Percentiles rank a stretch among this genome's conserved stretches.
Conservation (phyloP, 2,329 filamentous ascomycete genomes). For the Elsinoe perseae region DNA sequence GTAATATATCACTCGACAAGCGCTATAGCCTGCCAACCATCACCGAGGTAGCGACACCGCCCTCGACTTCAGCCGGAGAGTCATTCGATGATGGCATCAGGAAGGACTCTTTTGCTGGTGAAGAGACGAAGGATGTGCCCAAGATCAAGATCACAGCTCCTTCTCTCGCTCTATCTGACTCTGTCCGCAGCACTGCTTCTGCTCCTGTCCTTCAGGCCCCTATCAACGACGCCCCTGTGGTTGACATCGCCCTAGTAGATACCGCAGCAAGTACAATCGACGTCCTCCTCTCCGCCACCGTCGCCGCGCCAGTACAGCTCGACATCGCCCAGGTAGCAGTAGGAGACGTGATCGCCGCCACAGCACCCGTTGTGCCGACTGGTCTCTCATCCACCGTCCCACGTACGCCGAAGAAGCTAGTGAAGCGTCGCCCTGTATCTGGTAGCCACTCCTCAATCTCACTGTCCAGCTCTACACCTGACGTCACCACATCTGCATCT, state of each 20-base stretch:
- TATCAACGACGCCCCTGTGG: too few species aligned
- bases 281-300: constrained; percentile 4
- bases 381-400: not conserved
- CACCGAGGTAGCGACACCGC: not conserved
- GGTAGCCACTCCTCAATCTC: too few species aligned
- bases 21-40: not conserved
- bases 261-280: not conserved
- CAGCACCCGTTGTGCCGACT: not conserved
- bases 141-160: constrained; percentile 1
- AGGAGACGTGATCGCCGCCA: not conserved
- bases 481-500: too few species aligned
- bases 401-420: not conserved
- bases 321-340: not conserved
- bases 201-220: too few species aligned
- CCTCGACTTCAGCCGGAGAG: not conserved
- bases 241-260: too few species aligned
- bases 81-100: not conserved
- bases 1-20: not conserved
- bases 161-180: not conserved
- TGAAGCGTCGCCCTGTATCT: constrained; percentile 4
- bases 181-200: not conserved
- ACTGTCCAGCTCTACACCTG: too few species aligned
- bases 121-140: not conserved
- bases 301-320: not conserved
- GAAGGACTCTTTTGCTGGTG: not conserved